Conservation (phyloP, 805 yeast species). For the Zygosaccharomyces bisporus region DNA sequence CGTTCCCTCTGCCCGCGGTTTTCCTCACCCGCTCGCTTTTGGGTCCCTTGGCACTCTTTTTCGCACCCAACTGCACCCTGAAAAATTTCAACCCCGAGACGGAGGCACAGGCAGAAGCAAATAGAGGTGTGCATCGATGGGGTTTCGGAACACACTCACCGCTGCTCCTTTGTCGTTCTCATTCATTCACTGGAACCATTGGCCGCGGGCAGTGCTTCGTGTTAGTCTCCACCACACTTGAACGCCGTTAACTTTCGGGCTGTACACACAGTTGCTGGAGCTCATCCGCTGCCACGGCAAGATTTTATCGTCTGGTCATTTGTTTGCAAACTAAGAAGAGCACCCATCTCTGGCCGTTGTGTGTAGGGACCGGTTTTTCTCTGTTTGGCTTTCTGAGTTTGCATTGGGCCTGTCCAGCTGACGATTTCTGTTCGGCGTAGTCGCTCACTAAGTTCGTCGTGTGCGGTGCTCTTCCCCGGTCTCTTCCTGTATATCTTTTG, state of each 20-base stretch:
- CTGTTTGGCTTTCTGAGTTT: not conserved
- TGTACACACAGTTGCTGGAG: not conserved
- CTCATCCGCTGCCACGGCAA: not conserved
- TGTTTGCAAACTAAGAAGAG: not conserved
- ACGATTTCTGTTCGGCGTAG: not conserved
- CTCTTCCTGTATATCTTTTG: not conserved
- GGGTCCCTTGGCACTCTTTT: not conserved
- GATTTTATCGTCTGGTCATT: not conserved
- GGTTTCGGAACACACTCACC: not conserved
- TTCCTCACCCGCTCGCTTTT: not conserved
- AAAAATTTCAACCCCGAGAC: conserved; percentile 13
- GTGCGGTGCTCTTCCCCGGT: conserved; percentile 3
- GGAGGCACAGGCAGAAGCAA: conserved; percentile 4
- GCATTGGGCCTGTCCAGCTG: not conserved
- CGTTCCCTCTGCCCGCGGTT: not conserved
- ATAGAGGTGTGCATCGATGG: conserved; percentile 4
- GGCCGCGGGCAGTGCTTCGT: not conserved
- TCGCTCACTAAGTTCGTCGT: conserved; percentile 1
- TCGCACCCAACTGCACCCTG: conserved; percentile 18
- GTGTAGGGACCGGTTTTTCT: not conserved
- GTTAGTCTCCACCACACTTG: not conserved
- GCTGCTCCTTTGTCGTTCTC: not conserved
- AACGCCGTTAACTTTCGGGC: not conserved
- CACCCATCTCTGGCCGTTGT: not conserved
- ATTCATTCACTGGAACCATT: not conserved